A percentile compares a stretch with the other conserved stretches of the same genome.
Evolutionary conservation across 345 rosid genomes (phyloP).

Genomic region (Pugionium cornutum): DNA sequence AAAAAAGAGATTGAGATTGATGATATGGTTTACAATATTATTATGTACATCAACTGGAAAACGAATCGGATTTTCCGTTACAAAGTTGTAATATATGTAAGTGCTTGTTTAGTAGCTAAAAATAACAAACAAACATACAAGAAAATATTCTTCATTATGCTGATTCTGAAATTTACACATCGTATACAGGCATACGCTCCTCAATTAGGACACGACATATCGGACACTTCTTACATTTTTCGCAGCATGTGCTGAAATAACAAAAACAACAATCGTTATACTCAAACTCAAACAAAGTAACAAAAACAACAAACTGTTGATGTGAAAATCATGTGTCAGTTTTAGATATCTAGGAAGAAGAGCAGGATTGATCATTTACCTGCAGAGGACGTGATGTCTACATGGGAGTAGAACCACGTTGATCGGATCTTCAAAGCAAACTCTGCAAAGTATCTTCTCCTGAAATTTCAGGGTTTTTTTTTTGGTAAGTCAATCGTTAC

Average conservation of each 20-base stretch:
- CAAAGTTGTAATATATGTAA: constrained; percentile 10
- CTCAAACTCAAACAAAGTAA: too few relatives aligned
- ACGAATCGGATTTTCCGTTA: constrained; percentile 27
- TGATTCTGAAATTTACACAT: constrained; percentile 50
- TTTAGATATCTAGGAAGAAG: neutral
- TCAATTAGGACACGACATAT: constrained; percentile 77
- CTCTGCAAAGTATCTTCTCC: constrained; percentile 86
- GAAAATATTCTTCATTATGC: neutral
- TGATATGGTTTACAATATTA: constrained; percentile 17
- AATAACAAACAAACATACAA: constrained; percentile 27
- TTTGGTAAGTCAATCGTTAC: constrained; percentile 6
- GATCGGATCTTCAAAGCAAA: constrained; percentile 89
- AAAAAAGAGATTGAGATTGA: neutral
- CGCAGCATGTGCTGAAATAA: constrained; percentile 68
- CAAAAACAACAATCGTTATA: too few relatives aligned
- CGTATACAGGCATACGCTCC: constrained; percentile 64
- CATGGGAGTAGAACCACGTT: constrained; percentile 42
- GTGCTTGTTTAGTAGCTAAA: constrained; percentile 44
- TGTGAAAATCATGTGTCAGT: too few relatives aligned
- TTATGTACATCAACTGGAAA: constrained; percentile 29
- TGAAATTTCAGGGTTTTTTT: constrained; percentile 42
- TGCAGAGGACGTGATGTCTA: constrained; percentile 60
- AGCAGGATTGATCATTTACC: constrained; percentile 42
- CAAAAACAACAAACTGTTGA: too few relatives aligned
- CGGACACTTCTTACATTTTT: constrained; percentile 86